A percentile compares a stretch with the other conserved stretches of the same genome.
Conservation (phyloP, 2,329 filamentous ascomycete species). For the Colletotrichum sp. region DNA sequence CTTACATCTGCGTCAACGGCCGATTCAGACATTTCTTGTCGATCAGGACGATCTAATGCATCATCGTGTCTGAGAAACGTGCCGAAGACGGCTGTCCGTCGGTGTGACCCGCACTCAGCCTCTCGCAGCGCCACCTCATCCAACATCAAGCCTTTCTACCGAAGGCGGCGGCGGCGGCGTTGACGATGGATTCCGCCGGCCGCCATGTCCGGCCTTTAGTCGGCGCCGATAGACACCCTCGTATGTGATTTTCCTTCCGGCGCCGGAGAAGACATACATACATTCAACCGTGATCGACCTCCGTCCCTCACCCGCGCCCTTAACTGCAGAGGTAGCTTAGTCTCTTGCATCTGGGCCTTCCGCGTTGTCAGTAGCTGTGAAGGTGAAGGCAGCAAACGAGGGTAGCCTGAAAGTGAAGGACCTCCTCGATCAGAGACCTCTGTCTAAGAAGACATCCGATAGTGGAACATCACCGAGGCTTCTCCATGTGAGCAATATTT, state of each 20-base stretch:
- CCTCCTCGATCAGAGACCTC: background rate
- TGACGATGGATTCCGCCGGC: background rate
- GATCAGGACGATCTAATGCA: background rate
- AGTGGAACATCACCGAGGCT: background rate
- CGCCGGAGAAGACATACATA: background rate
- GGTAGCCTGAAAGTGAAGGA: background rate
- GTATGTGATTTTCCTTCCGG: background rate
- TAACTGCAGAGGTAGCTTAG: background rate
- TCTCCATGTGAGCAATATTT: background rate
- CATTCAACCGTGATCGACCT: background rate
- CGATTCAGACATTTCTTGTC: background rate
- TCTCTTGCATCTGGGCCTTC: too few species aligned
- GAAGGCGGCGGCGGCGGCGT: background rate
- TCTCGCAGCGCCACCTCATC: background rate
- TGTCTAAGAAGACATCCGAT: background rate
- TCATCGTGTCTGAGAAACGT: background rate
- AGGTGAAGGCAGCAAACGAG: too few species aligned
- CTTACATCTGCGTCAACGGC: background rate
- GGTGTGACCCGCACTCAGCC: background rate
- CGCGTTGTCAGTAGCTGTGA: too few species aligned
- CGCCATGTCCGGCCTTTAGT: background rate
- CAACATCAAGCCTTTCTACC: background rate
- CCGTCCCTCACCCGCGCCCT: background rate
- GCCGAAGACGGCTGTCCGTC: background rate
- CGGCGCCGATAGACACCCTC: background rate